These are phyloP conservation scores for Salix dunnii DNA, from an alignment of 345 rosid genomes.

Conservation along the genomic window DNA sequence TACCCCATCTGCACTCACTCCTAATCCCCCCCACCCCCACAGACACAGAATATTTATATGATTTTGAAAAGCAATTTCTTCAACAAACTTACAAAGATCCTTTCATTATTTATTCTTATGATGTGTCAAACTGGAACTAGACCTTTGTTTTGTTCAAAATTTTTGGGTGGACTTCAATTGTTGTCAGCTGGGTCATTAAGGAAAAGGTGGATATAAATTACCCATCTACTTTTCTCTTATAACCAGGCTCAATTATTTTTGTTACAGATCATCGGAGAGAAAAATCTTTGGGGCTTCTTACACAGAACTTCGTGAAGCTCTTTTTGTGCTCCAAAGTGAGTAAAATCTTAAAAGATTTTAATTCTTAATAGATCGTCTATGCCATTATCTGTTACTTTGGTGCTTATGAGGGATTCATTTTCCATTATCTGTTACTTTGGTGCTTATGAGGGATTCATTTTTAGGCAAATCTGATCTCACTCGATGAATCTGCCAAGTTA, in stretches of 20 bases:
- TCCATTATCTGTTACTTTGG: neutral
- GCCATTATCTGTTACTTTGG: neutral
- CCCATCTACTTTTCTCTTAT: neutral
- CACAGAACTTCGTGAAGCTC: conserved; percentile 34
- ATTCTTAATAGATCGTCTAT: neutral
- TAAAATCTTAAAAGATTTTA: neutral
- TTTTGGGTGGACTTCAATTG: neutral
- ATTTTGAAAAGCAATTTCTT: neutral
- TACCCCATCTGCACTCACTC: neutral
- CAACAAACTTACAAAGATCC: neutral
- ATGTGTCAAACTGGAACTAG: neutral
- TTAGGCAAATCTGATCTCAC: conserved; percentile 27
- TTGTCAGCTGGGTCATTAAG: neutral
- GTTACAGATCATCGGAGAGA: conserved; percentile 30
- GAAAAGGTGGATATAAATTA: neutral
- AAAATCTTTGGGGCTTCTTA: conserved; percentile 31
- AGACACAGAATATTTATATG: neutral
- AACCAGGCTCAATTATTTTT: neutral
- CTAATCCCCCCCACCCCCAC: neutral
- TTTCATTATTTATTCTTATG: neutral
- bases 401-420: neutral
- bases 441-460: neutral
- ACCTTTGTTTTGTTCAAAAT: neutral
- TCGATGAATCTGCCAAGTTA: conserved; percentile 33
- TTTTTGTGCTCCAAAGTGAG: conserved; percentile 29